These are phyloP conservation scores for Hyphopichia khmerensis DNA, from an alignment of 1,139 yeast genomes.

Conservation along the genomic window DNA sequence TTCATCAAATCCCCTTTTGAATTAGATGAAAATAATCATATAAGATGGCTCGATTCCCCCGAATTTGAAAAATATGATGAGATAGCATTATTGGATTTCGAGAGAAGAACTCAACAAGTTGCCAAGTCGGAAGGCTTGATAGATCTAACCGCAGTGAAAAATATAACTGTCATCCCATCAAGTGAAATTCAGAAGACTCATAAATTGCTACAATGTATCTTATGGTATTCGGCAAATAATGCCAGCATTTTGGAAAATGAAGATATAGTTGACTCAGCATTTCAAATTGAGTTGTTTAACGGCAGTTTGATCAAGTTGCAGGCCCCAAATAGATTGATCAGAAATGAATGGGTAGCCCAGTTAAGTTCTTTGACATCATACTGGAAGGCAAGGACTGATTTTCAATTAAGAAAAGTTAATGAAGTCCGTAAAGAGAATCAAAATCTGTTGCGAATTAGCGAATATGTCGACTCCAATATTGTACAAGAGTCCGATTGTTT, in stretches of 20 bases:
- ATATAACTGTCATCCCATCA: slow-evolving; percentile 29
- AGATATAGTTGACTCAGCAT: slow-evolving; percentile 40
- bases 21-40: slow-evolving; percentile 46
- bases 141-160: slow-evolving; percentile 53
- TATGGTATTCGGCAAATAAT: slow-evolving; percentile 43
- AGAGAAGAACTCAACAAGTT: slow-evolving; percentile 57
- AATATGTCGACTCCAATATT: slow-evolving; percentile 57
- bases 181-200: slow-evolving; percentile 28
- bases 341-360: slow-evolving; percentile 67
- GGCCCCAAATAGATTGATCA: slow-evolving; percentile 48
- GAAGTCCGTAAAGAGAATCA: slow-evolving; percentile 48
- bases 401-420: slow-evolving; percentile 41
- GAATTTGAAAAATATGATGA: slow-evolving; percentile 53
- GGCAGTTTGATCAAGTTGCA: slow-evolving; percentile 53
- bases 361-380: slow-evolving; percentile 47
- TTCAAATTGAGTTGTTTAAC: slow-evolving; percentile 52
- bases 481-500: slow-evolving; percentile 50
- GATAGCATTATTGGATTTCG: slow-evolving; percentile 60
- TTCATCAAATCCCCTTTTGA: slow-evolving; percentile 54
- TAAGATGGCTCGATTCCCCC: slow-evolving; percentile 56
- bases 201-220: slow-evolving; percentile 34
- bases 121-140: slow-evolving; percentile 60
- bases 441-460: slow-evolving; percentile 48
- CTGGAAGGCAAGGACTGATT: slow-evolving; percentile 54
- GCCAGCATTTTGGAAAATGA: slow-evolving; percentile 25